Conservation (phyloP, 331 rosid genomes). For the Acacia pycnantha region DNA sequence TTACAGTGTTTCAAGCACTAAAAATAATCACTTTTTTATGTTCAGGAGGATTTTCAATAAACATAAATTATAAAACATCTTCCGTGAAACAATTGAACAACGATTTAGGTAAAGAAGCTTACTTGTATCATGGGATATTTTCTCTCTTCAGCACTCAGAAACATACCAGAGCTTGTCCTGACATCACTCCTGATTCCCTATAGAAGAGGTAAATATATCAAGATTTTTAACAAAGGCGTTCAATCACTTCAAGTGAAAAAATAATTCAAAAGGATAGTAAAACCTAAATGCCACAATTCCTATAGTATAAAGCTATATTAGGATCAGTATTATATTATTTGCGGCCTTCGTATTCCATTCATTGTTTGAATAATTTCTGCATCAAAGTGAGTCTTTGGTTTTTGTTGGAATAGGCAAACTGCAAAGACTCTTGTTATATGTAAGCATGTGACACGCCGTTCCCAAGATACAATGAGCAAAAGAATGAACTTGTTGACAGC, state of each 20-base stretch:
- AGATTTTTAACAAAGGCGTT: conserved; percentile 20
- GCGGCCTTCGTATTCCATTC: background rate
- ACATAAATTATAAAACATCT: background rate
- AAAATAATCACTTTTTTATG: background rate
- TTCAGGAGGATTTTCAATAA: background rate
- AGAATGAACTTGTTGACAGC: too few species aligned
- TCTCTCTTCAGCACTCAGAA: conserved; percentile 62
- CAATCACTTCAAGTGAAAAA: conserved; percentile 3
- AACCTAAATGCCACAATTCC: background rate
- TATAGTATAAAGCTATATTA: background rate
- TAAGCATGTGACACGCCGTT: background rate
- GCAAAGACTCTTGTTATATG: background rate
- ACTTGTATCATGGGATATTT: conserved; percentile 82
- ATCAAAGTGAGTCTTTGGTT: conserved; percentile 5
- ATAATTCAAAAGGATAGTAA: conserved; percentile 14
- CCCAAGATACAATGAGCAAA: too few species aligned
- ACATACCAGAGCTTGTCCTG: conserved; percentile 98
- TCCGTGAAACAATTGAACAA: conserved; percentile 6
- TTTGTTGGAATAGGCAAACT: background rate
- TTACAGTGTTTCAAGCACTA: background rate
- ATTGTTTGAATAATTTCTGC: background rate
- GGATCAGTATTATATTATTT: background rate
- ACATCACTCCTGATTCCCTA: conserved; percentile 89
- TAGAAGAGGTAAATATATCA: conserved; percentile 26
- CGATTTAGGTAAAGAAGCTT: conserved; percentile 21